Base-by-base conservation (phyloP, 352 stramenopile genomes). In the Phytophthora foliorum region DNA sequence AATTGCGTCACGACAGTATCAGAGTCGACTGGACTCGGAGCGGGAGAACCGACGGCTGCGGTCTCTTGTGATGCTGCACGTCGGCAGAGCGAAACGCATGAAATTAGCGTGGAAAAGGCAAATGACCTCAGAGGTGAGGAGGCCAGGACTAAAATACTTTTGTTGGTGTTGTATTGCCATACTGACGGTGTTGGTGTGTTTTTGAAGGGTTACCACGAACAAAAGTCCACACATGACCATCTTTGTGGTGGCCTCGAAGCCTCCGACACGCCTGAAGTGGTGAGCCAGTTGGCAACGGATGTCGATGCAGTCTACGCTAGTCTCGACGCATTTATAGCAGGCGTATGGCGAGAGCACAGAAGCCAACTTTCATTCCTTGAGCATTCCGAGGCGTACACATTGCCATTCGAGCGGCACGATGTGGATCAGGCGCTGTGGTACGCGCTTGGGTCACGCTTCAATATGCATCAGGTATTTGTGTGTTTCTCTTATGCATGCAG, bases 21-120 rank as follows among this genome's bases (percentile, higher is more conserved):
- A 70, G 19, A 57, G 11, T 38, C 66, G 53, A 24, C 31, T 61
- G 16, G 39, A 69, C 16, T 62, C 53, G 21, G 59, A 70, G 34
- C 10, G 53, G 25, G 66, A 74, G 66, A 74, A 74, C 25, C 51
- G 53, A 48, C 44, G 66, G 6, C 66, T 74, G 7, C 58, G 59
- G 21, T 68, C 53, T 11, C 59, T 74, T 0, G 45, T 74, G 52
- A 45, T 24, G 31, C 50, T 68, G 27, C 66, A 69, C 22, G 21
- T 65, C 32, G 53, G 58, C 9, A 24, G 53, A 48, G 66, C 59
- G 3, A 69, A 65, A 32, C 51, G 59, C 3, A 51, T 74, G 53
- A 57, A 64, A 39, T 10, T 60, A 11, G 66, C 59, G n/a, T 69
- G 51, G 66, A 73, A 48, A 21, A 73, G 53, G 39, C 57, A 61